A percentile compares a stretch with the other conserved stretches of the same genome.
Conservation (phyloP, 345 rosid genomes). For the Lagerstroemia speciosa region DNA sequence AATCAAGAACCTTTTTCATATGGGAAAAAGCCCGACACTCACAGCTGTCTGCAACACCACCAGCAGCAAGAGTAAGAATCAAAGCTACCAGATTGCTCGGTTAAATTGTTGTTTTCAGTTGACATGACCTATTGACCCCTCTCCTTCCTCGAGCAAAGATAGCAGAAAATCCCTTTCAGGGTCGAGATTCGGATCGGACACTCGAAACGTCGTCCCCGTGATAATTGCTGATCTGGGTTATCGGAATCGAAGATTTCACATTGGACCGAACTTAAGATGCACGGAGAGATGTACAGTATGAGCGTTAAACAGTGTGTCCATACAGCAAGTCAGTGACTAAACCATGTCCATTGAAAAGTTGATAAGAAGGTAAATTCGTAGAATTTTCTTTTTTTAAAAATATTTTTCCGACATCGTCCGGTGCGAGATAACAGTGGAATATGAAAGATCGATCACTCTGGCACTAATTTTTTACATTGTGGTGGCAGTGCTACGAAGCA, state of each 20-base stretch:
- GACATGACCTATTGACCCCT: no score
- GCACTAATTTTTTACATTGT: neutral
- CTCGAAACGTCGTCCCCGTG: neutral
- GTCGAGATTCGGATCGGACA: neutral
- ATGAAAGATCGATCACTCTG: neutral
- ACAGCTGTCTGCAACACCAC: conserved; percentile 69
- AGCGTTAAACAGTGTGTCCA: neutral
- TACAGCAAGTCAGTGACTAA: neutral
- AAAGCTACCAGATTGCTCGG: conserved; percentile 32
- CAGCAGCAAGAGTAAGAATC: conserved; percentile 41
- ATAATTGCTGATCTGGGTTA: neutral
- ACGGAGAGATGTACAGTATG: no score
- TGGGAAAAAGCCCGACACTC: conserved; percentile 8
- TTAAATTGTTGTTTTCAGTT: conserved; percentile 18
- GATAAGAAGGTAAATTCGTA: no score
- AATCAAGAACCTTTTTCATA: conserved; percentile 31
- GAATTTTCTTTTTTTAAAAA: no score
- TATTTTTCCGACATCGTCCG: no score
- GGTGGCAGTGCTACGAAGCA: neutral
- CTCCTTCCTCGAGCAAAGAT: no score
- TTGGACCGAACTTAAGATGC: no score
- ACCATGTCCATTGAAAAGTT: no score
- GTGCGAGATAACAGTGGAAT: neutral
- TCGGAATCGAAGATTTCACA: no score
- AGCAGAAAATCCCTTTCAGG: neutral